Percentiles rank a stretch among this genome's conserved stretches.
Evolutionary conservation across 1,284 basidiomycete genomes (phyloP).

Genomic region (Cerrena zonata): DNA sequence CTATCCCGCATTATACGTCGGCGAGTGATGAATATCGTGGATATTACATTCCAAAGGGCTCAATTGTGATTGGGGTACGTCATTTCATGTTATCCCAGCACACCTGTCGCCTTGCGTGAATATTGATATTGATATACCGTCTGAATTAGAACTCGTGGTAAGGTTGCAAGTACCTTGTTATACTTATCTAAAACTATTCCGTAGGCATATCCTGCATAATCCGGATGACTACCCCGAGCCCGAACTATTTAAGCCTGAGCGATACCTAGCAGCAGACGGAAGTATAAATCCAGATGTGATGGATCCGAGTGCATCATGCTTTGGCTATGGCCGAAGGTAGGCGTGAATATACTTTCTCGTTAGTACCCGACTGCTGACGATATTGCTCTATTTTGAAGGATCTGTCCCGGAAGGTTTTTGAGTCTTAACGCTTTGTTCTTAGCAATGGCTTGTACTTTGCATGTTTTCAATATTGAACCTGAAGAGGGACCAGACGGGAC

Average conservation of each 20-base stretch:
- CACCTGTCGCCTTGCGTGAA: too few relatives aligned
- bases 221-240: slow-evolving; percentile 7
- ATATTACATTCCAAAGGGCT: slow-evolving; percentile 5
- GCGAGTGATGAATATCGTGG: slow-evolving; percentile 5
- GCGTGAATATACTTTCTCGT: background rate
- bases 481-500: slow-evolving; percentile 2
- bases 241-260: slow-evolving; percentile 8
- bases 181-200: background rate
- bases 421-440: slow-evolving; percentile 6
- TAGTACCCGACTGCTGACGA: background rate
- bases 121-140: background rate
- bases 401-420: slow-evolving; percentile 11
- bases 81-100: background rate
- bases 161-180: too few relatives aligned
- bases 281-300: slow-evolving; percentile 2
- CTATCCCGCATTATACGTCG: background rate
- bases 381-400: background rate
- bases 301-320: slow-evolving; percentile 3
- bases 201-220: slow-evolving; percentile 9
- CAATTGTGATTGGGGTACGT: background rate
- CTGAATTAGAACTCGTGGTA: too few relatives aligned
- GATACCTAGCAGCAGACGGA: slow-evolving; percentile 6
- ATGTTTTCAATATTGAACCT: slow-evolving; percentile 6
- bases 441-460: slow-evolving; percentile 2
- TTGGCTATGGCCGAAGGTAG: slow-evolving; percentile 9